These are phyloP conservation scores for Allium cepa DNA, from an alignment of 106 monocot species.

Conservation along the genomic window DNA sequence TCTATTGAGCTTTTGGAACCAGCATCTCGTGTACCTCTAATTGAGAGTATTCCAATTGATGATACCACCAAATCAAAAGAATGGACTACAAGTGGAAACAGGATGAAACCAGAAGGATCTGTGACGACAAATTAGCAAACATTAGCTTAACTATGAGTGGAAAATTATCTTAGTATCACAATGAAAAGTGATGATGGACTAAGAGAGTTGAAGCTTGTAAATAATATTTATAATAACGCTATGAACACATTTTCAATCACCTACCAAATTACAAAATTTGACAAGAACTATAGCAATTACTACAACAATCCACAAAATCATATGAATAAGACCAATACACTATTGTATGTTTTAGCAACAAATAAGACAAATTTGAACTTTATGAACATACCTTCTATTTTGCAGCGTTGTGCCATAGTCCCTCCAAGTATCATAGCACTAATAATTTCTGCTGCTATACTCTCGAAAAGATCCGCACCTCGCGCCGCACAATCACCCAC, in stretches of 20 bases:
- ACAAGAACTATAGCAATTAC: too few relatives aligned
- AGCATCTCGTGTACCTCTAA: constrained; percentile 76
- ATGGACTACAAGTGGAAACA: constrained; percentile 97
- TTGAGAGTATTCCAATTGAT: constrained; percentile 86
- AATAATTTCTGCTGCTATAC: constrained; percentile 99
- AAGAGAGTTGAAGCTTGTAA: too few relatives aligned
- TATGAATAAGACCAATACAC: too few relatives aligned
- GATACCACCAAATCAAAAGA: constrained; percentile 97
- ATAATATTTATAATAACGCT: too few relatives aligned
- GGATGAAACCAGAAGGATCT: constrained; percentile 97
- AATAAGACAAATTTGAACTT: too few relatives aligned
- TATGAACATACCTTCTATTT: constrained; percentile 67
- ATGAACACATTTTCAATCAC: too few relatives aligned
- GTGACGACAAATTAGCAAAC: constrained; percentile 9
- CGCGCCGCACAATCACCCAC: constrained; percentile 99
- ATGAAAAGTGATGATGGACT: too few relatives aligned
- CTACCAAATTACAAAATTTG: too few relatives aligned
- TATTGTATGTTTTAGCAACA: too few relatives aligned
- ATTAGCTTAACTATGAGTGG: neutral
- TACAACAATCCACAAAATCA: too few relatives aligned
- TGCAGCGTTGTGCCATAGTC: constrained; percentile 93
- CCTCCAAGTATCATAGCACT: constrained; percentile 99
- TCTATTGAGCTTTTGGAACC: constrained; percentile 53
- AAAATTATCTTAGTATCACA: too few relatives aligned
- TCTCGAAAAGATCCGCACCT: constrained; percentile 99